Evolutionary conservation across 352 stramenopile species (phyloP).

Genomic region (Nothophytophthora sp.): DNA sequence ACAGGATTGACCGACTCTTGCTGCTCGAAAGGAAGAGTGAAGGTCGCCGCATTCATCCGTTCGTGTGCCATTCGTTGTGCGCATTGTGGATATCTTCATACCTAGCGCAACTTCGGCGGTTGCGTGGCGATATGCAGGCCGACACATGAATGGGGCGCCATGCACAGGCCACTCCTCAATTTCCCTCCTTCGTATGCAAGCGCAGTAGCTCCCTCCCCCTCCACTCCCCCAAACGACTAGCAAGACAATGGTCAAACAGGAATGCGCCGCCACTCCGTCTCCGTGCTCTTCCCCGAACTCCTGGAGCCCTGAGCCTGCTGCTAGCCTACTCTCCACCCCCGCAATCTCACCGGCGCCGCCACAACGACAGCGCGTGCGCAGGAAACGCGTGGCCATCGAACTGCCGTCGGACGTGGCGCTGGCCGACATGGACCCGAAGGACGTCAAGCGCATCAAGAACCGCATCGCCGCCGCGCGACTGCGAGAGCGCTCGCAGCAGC

Average conservation of each 20-base stretch:
- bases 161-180: conserved; percentile 20
- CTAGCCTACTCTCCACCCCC: neutral
- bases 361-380: conserved; percentile 19
- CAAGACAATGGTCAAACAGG: neutral
- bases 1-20: neutral
- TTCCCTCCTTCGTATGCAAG: conserved; percentile 13
- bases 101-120: neutral
- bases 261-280: neutral
- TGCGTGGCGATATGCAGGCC: neutral
- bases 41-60: no score
- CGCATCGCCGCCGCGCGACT: conserved; percentile 43
- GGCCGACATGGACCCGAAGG: conserved; percentile 35
- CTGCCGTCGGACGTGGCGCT: conserved; percentile 33
- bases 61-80: no score
- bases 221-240: neutral
- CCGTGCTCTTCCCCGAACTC: neutral
- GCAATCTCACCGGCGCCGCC: neutral
- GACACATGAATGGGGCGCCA: conserved; percentile 1
- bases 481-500: conserved; percentile 51
- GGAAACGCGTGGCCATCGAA: conserved; percentile 55
- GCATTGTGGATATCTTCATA: no score
- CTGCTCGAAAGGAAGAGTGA: conserved; percentile 10
- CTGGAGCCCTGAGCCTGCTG: neutral
- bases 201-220: neutral
- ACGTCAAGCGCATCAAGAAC: conserved; percentile 60